Evolutionary conservation across 2,329 filamentous ascomycete genomes (phyloP).

Genomic region (Cladosporium sp.): DNA sequence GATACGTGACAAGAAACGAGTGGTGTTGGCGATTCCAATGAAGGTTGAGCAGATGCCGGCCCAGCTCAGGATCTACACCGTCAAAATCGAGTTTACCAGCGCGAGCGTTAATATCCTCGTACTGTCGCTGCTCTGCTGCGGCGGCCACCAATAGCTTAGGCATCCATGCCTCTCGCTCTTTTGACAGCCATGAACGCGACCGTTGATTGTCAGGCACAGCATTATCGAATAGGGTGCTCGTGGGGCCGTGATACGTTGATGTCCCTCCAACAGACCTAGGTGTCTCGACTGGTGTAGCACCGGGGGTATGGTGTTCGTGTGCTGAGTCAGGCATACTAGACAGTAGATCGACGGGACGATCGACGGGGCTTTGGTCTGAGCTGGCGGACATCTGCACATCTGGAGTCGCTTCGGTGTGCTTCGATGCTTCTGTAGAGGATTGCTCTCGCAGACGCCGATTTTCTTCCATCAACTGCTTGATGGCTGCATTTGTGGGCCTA

Average conservation of each 20-base stretch:
- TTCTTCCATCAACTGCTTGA: conserved; percentile 16
- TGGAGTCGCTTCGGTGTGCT: background rate
- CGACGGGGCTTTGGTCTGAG: background rate
- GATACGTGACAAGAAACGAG: conserved; percentile 19
- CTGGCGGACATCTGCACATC: conserved; percentile 25
- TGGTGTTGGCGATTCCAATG: conserved; percentile 31
- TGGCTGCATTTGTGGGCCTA: conserved; percentile 21
- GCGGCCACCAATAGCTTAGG: conserved; percentile 34
- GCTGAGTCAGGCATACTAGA: background rate
- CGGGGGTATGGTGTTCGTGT: background rate
- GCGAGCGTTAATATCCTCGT: conserved; percentile 44
- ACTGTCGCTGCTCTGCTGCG: conserved; percentile 44
- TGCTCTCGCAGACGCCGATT: conserved; percentile 16
- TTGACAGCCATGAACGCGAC: conserved; percentile 13
- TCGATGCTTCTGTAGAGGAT: background rate
- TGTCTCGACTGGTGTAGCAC: conserved; percentile 2
- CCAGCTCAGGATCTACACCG: conserved; percentile 47
- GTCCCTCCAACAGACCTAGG: conserved; percentile 15
- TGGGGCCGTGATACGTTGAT: conserved; percentile 46
- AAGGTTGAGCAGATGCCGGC: conserved; percentile 45
- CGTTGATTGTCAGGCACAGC: conserved; percentile 12
- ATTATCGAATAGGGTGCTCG: conserved; percentile 45
- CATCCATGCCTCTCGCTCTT: conserved; percentile 34
- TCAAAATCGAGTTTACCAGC: conserved; percentile 49
- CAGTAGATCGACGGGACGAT: background rate